These are phyloP conservation scores for Lactarius sanguifluus DNA, from an alignment of 768 basidiomycete species.

Conservation along the genomic window DNA sequence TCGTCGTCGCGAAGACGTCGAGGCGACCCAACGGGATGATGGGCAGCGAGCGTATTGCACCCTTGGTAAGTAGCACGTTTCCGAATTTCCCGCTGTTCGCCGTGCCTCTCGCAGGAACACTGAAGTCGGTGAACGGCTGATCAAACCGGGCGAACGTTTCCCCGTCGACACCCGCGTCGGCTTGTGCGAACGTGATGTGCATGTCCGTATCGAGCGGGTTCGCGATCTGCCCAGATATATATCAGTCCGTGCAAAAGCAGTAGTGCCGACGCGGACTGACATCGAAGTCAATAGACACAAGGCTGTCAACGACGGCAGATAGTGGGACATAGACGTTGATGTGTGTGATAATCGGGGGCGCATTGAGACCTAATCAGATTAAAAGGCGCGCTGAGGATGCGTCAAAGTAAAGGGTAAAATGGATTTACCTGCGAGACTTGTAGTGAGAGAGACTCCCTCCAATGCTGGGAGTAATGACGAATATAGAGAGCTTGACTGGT, in stretches of 20 bases:
- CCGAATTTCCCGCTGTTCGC: constrained; percentile 60
- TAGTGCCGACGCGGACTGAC: constrained; percentile 37
- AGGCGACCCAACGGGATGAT: constrained; percentile 56
- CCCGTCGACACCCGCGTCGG: constrained; percentile 53
- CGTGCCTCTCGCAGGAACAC: constrained; percentile 55
- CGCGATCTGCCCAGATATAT: constrained; percentile 38
- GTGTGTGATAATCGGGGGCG: constrained; percentile 56
- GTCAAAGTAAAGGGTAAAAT: background rate
- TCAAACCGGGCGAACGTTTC: constrained; percentile 58
- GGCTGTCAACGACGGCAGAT: constrained; percentile 47
- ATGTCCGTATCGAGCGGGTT: constrained; percentile 62
- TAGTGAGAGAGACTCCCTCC: constrained; percentile 49
- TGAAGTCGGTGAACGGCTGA: constrained; percentile 53
- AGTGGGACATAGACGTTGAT: constrained; percentile 55
- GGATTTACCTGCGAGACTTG: constrained; percentile 47
- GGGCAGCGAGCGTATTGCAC: constrained; percentile 52
- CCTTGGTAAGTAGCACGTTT: constrained; percentile 60
- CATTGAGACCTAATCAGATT: constrained; percentile 43
- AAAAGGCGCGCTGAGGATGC: background rate
- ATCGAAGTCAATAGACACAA: constrained; percentile 57
- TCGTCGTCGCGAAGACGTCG: constrained; percentile 53
- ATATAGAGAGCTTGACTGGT: constrained; percentile 59
- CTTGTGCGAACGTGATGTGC: constrained; percentile 55
- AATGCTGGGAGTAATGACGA: constrained; percentile 56
- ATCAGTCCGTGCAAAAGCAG: background rate